Percentiles rank a stretch among this genome's conserved stretches.
phyloP scores from a whole-genome alignment of 2,329 filamentous ascomycete genomes.

The Reticulascus tulasneorum region DNA sequence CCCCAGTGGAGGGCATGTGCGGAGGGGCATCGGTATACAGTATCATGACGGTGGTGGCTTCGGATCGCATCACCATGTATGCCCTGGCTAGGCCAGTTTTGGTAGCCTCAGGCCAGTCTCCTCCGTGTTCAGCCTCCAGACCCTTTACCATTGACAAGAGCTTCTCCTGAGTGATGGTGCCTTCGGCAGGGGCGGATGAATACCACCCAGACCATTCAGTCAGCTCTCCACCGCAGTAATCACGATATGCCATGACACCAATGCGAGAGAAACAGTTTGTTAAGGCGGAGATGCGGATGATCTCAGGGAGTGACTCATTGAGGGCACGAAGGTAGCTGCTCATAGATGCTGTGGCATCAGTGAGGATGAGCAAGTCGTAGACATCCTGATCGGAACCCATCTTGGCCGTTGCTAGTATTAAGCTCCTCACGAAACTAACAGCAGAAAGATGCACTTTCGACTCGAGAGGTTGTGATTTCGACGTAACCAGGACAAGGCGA shows the following conservation, averaged over 20 bases:
- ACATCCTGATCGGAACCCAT: constrained; percentile 8
- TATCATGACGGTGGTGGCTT: constrained; percentile 45
- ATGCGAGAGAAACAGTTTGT: constrained; percentile 47
- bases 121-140: constrained; percentile 29
- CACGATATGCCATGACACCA: constrained; percentile 46
- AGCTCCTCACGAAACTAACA: too few species aligned
- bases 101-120: constrained; percentile 42
- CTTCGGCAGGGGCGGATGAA: constrained; percentile 8
- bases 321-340: constrained; percentile 36
- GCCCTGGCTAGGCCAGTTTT: constrained; percentile 46
- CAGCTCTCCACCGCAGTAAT: constrained; percentile 30
- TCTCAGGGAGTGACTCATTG: constrained; percentile 42
- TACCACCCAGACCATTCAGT: constrained; percentile 49
- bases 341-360: constrained; percentile 45
- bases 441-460: too few species aligned
- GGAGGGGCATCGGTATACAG: constrained; percentile 46
- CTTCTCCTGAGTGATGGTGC: constrained; percentile 23
- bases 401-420: background rate
- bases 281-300: constrained; percentile 44
- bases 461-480: too few species aligned
- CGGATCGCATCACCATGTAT: constrained; percentile 41
- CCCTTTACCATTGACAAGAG: constrained; percentile 30
- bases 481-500: too few species aligned
- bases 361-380: constrained; percentile 43
- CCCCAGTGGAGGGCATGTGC: constrained; percentile 27